These are phyloP conservation scores for Sphagnum magellanicum DNA, from an alignment of 228 moss, liverwort and hornwort genomes.

Conservation along the genomic window DNA sequence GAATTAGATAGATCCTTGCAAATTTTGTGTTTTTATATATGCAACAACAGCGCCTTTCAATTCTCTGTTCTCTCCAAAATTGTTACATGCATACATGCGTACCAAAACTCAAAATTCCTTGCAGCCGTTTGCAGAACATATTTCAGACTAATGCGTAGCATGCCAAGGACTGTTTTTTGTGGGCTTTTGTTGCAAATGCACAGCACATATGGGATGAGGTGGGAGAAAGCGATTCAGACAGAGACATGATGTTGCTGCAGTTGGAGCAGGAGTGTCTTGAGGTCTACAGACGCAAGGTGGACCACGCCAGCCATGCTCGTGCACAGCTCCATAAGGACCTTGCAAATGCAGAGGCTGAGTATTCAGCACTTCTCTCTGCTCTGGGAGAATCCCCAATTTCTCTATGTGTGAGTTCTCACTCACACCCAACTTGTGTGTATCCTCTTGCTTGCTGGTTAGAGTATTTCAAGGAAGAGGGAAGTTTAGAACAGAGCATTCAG, in stretches of 20 bases:
- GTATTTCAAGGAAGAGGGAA: too few relatives aligned
- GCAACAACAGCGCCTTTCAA: too few relatives aligned
- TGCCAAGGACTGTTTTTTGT: too few relatives aligned
- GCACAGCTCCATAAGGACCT: constrained; percentile 77
- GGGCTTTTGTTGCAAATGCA: neutral
- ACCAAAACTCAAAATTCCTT: too few relatives aligned
- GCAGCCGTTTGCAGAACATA: too few relatives aligned
- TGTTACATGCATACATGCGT: too few relatives aligned
- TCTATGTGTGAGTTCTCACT: constrained; percentile 22
- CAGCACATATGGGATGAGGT: constrained; percentile 99
- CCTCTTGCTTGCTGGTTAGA: too few relatives aligned
- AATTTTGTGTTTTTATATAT: too few relatives aligned
- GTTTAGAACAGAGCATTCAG: too few relatives aligned
- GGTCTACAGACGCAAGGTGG: constrained; percentile 93
- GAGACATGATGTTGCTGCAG: constrained; percentile 91
- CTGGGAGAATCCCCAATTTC: constrained; percentile 60
- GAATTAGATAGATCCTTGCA: too few relatives aligned
- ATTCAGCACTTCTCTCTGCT: constrained; percentile 68
- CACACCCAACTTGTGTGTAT: neutral
- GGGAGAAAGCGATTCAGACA: constrained; percentile 80
- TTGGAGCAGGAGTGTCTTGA: constrained; percentile 95
- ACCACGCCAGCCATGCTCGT: constrained; percentile 74
- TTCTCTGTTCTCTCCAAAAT: too few relatives aligned
- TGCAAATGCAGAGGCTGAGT: constrained; percentile 76
- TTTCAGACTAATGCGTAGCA: too few relatives aligned